Conservation (phyloP, 2,329 filamentous ascomycete genomes). For the Ophiocordyceps robertsii region DNA sequence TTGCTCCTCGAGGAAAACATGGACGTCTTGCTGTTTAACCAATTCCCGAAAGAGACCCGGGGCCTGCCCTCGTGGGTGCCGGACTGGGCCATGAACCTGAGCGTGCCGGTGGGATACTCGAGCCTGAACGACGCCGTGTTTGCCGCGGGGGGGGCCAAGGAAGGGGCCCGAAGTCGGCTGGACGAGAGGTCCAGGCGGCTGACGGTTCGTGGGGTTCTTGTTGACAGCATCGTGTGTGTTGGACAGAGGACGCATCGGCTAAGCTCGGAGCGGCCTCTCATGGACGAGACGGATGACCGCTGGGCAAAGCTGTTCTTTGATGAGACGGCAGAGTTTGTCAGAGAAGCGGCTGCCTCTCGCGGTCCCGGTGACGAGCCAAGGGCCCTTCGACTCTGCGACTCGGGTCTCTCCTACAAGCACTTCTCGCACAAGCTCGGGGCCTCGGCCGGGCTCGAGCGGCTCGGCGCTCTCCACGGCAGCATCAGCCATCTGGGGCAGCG, state of each 20-base stretch:
- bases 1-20: conserved; percentile 10
- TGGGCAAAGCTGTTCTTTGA: conserved; percentile 11
- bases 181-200: not conserved
- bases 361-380: not conserved
- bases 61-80: conserved; percentile 19
- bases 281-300: conserved; percentile 9
- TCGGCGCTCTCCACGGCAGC: not conserved
- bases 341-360: not conserved
- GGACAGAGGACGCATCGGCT: not conserved
- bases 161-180: not conserved
- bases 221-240: not conserved
- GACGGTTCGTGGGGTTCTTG: not conserved
- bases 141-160: conserved; percentile 9
- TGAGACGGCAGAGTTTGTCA: conserved; percentile 11
- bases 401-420: conserved; percentile 5
- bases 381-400: conserved; percentile 9
- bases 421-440: not conserved
- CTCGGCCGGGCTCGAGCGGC: not conserved
- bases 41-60: conserved; percentile 9
- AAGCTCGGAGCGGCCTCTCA: not conserved
- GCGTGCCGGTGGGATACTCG: conserved; percentile 12
- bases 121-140: conserved; percentile 9
- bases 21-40: conserved; percentile 16
- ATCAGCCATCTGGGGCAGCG: not conserved
- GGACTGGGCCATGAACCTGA: conserved; percentile 18